Base-by-base conservation (phyloP, 345 rosid species). In the Diplotaxis tenuifolia region DNA sequence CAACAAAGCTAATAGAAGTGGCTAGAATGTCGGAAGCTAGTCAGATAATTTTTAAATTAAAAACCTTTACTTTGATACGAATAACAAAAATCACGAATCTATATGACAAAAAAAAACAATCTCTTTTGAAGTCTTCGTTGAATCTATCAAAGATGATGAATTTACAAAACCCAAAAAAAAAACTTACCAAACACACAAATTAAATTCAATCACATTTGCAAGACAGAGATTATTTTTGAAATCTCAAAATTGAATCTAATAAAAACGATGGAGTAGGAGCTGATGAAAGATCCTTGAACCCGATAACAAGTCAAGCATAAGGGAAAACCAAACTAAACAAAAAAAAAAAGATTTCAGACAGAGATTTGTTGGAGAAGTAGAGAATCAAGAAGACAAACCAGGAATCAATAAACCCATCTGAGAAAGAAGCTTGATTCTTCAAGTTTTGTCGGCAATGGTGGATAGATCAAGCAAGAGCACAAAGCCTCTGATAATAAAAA, bases 391-490 rank as follows among this genome's bases (percentile, higher is more conserved):
- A 62, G 81, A 73, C 73, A 73, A 72, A 67, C 68, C 70, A 67
- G 70, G 81, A 78, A 62, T 67, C 73, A 67, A 70, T 55, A 59
- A 25, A 53, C 83, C 80, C 85, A 82, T 72, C 71, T n/a, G 52
- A 32, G 65, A 23, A 6, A 31, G 71, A 66, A 45, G 50, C 50
- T 45, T 45, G 50, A 45, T 45, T 45, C 50, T 45, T 42, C 50
- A 42, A 18, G n/a, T 16, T 60, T 67, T 75, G 82, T 74, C 79
- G 71, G 74, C 52, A 64, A 53, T 74, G 75, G 79, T 74, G 4
- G 28, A 29, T 29, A 83, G 86, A 86, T 85, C 89, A 85, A 75
- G 78, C 15, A 36, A 4, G 1, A 36, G 40, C 40, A 34, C 40
- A 14, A 75, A 70, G 45, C 42, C 54, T 19, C 29, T 58, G 10